These are phyloP conservation scores for Ramularia collo-cygni DNA, from an alignment of 2,329 filamentous ascomycete species.

Conservation along the genomic window DNA sequence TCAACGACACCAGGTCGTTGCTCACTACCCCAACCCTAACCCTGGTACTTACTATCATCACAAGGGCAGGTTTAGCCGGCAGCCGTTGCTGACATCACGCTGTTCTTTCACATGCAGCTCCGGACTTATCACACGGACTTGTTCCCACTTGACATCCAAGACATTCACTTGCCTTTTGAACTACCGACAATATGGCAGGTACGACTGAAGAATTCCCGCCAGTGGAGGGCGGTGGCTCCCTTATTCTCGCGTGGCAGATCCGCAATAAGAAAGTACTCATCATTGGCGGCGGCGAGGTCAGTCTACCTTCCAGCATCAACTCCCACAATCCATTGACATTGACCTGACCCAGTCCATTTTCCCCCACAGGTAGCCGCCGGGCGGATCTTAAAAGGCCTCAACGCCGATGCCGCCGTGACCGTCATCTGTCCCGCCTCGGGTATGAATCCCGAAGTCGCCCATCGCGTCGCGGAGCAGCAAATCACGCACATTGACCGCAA, in stretches of 20 bases:
- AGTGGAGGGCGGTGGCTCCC: constrained; percentile 81
- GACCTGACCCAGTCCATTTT: constrained; percentile 9
- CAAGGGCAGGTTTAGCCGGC: no score
- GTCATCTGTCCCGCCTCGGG: constrained; percentile 71
- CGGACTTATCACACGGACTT: neutral
- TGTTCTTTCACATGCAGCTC: constrained; percentile 1
- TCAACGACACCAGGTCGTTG: no score
- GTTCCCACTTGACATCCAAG: neutral
- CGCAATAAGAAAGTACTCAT: constrained; percentile 84
- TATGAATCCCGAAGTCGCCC: constrained; percentile 80
- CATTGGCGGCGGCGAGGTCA: constrained; percentile 87
- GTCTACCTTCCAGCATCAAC: constrained; percentile 23
- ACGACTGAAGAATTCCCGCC: constrained; percentile 53
- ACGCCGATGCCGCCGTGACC: constrained; percentile 85
- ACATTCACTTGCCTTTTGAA: neutral
- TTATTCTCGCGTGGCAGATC: constrained; percentile 95
- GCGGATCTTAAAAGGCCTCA: constrained; percentile 87
- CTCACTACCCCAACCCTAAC: no score
- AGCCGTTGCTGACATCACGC: neutral
- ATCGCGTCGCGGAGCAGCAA: constrained; percentile 67
- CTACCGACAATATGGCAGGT: constrained; percentile 7
- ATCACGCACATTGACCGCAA: constrained; percentile 74
- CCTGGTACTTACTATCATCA: no score
- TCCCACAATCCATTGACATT: constrained; percentile 16
- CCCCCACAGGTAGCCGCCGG: constrained; percentile 76